phyloP scores from a whole-genome alignment of 495 filamentous ascomycete species.

The Oleoguttula mirabilis region DNA sequence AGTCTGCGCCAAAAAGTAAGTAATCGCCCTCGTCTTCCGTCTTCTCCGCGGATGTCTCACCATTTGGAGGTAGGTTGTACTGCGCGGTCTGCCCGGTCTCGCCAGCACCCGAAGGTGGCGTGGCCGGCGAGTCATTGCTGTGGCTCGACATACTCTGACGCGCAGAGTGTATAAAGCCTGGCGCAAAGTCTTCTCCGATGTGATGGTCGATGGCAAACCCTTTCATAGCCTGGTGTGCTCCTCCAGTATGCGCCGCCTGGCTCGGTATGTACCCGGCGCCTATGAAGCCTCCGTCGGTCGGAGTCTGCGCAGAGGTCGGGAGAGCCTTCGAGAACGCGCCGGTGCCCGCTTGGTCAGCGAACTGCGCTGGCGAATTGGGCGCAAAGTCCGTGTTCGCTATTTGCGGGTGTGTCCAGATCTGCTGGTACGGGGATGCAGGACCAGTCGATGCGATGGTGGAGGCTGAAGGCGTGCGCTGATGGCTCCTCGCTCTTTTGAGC shows the following conservation, averaged over 20 bases:
- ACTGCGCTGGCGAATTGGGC: conserved; percentile 19
- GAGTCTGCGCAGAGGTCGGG: conserved; percentile 28
- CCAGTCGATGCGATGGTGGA: conserved; percentile 28
- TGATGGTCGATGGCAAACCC: conserved; percentile 43
- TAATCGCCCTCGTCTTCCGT: conserved; percentile 44
- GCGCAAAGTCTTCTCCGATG: conserved; percentile 29
- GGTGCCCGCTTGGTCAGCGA: conserved; percentile 13
- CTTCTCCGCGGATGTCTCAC: conserved; percentile 25
- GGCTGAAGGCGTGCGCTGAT: conserved; percentile 29
- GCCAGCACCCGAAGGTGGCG: conserved; percentile 42
- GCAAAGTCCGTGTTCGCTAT: conserved; percentile 29
- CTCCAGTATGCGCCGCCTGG: conserved; percentile 25
- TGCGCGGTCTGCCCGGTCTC: conserved; percentile 35
- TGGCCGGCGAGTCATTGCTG: conserved; percentile 43
- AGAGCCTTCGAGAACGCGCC: conserved; percentile 25
- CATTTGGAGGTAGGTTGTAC: conserved; percentile 25
- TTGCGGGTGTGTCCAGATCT: conserved; percentile 23
- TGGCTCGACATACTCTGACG: conserved; percentile 44
- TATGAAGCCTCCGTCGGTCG: conserved; percentile 25
- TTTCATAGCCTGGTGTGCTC: conserved; percentile 42
- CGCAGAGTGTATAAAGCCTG: conserved; percentile 37
- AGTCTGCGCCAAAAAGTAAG: conserved; percentile 40
- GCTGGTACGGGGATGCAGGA: conserved; percentile 25
- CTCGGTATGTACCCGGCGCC: conserved; percentile 12
- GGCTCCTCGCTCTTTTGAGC: conserved; percentile 17